Percentiles rank a stretch among this genome's conserved stretches.
These are phyloP conservation scores for Aureobasidium musti DNA, from an alignment of 2,329 filamentous ascomycete genomes.

Conservation along the genomic window DNA sequence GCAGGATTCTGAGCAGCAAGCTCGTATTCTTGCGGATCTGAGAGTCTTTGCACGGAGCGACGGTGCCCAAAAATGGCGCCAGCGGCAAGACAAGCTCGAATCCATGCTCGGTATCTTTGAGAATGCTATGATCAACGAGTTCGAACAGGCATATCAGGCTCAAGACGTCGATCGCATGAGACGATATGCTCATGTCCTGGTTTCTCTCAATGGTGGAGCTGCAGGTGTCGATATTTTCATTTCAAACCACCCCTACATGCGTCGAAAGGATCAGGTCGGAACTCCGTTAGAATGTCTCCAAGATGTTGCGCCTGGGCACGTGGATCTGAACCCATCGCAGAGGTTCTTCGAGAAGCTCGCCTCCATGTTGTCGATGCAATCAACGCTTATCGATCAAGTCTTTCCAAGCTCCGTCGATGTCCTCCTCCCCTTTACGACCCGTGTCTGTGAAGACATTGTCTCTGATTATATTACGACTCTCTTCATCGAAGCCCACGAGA, in stretches of 20 bases:
- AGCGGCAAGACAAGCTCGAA: constrained; percentile 70
- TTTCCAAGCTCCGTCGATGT: constrained; percentile 73
- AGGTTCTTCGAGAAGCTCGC: constrained; percentile 77
- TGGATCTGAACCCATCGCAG: constrained; percentile 78
- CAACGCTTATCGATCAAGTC: constrained; percentile 74
- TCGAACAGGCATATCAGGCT: constrained; percentile 86
- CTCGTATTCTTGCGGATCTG: constrained; percentile 82
- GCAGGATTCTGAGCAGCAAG: constrained; percentile 84
- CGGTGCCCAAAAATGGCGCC: constrained; percentile 70
- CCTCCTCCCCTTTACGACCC: constrained; percentile 76
- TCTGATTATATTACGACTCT: constrained; percentile 82
- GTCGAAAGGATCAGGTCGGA: constrained; percentile 68
- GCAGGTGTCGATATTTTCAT: constrained; percentile 77
- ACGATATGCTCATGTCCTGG: constrained; percentile 83
- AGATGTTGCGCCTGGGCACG: constrained; percentile 61
- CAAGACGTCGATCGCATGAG: constrained; percentile 88
- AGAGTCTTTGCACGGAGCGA: constrained; percentile 78
- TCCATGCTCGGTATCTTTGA: constrained; percentile 83
- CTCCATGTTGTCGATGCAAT: constrained; percentile 78
- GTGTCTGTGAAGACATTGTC: constrained; percentile 77
- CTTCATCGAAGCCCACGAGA: constrained; percentile 82
- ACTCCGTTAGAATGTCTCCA: constrained; percentile 82
- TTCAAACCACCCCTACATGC: constrained; percentile 84
- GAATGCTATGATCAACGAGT: constrained; percentile 84
- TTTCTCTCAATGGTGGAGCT: constrained; percentile 75